phyloP scores from a whole-genome alignment of 768 basidiomycete genomes.

The Hortiboletus campestris region DNA sequence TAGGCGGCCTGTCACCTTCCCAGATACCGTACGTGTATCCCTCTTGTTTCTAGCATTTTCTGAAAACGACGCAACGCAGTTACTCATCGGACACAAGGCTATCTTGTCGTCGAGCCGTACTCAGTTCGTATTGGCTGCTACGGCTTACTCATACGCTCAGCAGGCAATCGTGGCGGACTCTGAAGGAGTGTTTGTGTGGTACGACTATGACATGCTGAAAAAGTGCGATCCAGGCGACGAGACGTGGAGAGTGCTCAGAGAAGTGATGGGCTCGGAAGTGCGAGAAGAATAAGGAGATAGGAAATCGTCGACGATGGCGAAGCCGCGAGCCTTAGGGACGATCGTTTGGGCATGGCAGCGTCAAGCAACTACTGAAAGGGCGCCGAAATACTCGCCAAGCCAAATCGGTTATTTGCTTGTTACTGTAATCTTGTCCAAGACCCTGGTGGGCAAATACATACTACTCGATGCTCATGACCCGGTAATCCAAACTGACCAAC shows the following conservation, averaged over 20 bases:
- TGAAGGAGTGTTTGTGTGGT: slow-evolving; percentile 70
- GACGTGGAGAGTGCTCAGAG: slow-evolving; percentile 34
- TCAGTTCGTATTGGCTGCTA: slow-evolving; percentile 50
- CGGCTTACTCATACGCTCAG: slow-evolving; percentile 66
- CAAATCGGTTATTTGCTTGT: too few species aligned
- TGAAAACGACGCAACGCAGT: slow-evolving; percentile 33
- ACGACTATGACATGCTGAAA: slow-evolving; percentile 65
- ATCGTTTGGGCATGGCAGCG: too few species aligned
- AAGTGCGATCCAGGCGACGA: slow-evolving; percentile 63
- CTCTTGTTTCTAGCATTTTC: neutral
- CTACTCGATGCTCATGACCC: too few species aligned
- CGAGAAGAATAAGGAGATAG: slow-evolving; percentile 12
- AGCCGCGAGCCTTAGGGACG: too few species aligned
- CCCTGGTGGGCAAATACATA: too few species aligned
- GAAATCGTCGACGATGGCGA: too few species aligned
- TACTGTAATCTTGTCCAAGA: too few species aligned
- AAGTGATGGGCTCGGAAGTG: slow-evolving; percentile 19
- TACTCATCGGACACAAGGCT: slow-evolving; percentile 64
- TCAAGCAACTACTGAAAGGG: too few species aligned
- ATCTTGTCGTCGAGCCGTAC: slow-evolving; percentile 36
- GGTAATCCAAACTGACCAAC: too few species aligned
- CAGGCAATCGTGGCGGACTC: slow-evolving; percentile 62
- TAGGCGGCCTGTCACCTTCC: slow-evolving; percentile 69
- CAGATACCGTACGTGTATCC: slow-evolving; percentile 59
- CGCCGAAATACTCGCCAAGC: too few species aligned